A percentile compares a stretch with the other conserved stretches of the same genome.
Evolutionary conservation across 192 early-diverging fungal species (phyloP).

Genomic region (Paraglomus occultum): DNA sequence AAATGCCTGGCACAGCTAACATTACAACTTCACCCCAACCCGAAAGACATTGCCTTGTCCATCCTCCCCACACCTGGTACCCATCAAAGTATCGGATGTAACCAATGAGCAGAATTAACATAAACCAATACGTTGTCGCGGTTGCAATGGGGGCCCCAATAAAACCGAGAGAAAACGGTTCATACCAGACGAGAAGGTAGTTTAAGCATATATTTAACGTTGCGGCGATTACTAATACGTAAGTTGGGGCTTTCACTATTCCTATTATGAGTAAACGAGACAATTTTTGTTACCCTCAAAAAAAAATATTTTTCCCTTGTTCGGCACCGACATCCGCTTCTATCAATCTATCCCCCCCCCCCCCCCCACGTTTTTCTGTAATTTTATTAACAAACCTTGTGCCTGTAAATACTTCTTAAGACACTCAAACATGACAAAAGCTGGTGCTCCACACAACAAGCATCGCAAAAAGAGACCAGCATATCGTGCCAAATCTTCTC

Average conservation of each 20-base stretch:
- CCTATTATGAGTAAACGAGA: slow-evolving; percentile 4
- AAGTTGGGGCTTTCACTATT: slow-evolving; percentile 79
- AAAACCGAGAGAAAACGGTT: slow-evolving; percentile 65
- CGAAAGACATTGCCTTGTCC: slow-evolving; percentile 66
- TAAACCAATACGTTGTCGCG: slow-evolving; percentile 71
- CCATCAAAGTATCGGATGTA: slow-evolving; percentile 70
- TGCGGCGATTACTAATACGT: slow-evolving; percentile 64
- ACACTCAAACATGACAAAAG: slow-evolving; percentile 81
- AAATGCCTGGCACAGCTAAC: slow-evolving; percentile 75
- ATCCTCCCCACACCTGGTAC: slow-evolving; percentile 83
- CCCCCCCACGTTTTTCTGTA: not conserved
- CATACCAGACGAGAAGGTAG: slow-evolving; percentile 79
- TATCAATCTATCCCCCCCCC: not conserved
- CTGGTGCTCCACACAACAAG: slow-evolving; percentile 69
- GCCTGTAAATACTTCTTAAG: slow-evolving; percentile 84
- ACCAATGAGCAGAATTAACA: slow-evolving; percentile 58
- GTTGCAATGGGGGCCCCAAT: slow-evolving; percentile 85
- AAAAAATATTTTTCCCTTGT: not conserved
- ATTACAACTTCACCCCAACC: slow-evolving; percentile 57
- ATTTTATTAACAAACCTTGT: slow-evolving; percentile 62
- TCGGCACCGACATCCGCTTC: not conserved
- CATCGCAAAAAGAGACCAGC: slow-evolving; percentile 67
- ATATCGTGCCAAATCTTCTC: slow-evolving; percentile 62
- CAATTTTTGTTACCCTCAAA: not conserved
- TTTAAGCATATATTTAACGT: slow-evolving; percentile 75